phyloP scores from a whole-genome alignment of 345 rosid species.

The Gossypium arboreum region DNA sequence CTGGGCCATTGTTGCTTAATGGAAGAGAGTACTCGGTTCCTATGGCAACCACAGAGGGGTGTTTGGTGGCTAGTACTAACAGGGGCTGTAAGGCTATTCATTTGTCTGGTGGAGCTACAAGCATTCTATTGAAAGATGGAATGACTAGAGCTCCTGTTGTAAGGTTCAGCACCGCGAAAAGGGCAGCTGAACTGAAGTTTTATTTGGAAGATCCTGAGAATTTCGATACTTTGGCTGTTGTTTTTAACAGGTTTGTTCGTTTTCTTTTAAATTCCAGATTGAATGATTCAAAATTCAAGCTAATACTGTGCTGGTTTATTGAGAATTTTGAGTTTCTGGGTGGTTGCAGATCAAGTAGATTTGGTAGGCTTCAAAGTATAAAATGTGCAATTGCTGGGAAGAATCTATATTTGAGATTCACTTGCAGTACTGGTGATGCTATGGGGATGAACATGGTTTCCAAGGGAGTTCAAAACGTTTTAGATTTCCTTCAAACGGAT shows the following conservation, averaged over 20 bases:
- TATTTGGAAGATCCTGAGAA: constrained; percentile 55
- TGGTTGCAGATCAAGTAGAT: constrained; percentile 54
- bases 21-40: constrained; percentile 60
- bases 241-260: constrained; percentile 45
- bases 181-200: constrained; percentile 58
- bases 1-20: constrained; percentile 62
- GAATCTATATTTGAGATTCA: constrained; percentile 54
- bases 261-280: not conserved
- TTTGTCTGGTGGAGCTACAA: constrained; percentile 52
- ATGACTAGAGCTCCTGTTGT: constrained; percentile 78
- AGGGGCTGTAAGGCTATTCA: constrained; percentile 76
- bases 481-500: constrained; percentile 55
- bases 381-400: constrained; percentile 63
- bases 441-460: constrained; percentile 91
- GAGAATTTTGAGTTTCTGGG: not conserved
- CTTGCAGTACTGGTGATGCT: constrained; percentile 67
- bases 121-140: constrained; percentile 49
- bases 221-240: constrained; percentile 36
- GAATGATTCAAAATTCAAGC: not conserved
- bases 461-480: constrained; percentile 67
- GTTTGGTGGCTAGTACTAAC: constrained; percentile 70
- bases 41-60: constrained; percentile 80
- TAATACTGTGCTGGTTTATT: not conserved
- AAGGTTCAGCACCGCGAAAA: constrained; percentile 42
- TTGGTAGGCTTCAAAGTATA: constrained; percentile 51